These are phyloP conservation scores for Suillus variegatus DNA, from an alignment of 768 basidiomycete genomes.

Conservation along the genomic window DNA sequence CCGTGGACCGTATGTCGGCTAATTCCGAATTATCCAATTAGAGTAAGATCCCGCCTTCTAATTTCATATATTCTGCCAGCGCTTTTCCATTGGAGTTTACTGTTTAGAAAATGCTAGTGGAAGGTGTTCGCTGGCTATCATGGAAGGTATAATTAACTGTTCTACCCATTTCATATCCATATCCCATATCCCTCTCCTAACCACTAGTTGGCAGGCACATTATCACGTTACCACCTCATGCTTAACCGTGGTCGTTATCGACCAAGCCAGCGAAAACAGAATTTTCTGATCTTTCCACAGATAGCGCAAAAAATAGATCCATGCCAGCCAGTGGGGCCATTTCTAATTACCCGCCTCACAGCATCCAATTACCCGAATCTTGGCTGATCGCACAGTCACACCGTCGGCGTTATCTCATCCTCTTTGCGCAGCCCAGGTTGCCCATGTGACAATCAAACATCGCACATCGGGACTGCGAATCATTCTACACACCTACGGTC, in stretches of 20 bases:
- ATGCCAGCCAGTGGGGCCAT: too few relatives aligned
- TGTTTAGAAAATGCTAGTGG: not conserved
- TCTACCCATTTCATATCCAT: too few relatives aligned
- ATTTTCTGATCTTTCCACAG: not conserved
- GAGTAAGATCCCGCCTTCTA: not conserved
- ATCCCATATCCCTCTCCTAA: too few relatives aligned
- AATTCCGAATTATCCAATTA: not conserved
- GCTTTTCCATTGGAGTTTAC: not conserved
- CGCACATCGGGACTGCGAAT: not conserved
- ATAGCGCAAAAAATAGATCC: too few relatives aligned
- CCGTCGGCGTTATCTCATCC: not conserved
- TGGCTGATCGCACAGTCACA: not conserved
- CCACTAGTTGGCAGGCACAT: not conserved
- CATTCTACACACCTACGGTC: not conserved
- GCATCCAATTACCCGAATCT: not conserved
- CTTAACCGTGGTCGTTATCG: not conserved
- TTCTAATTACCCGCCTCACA: too few relatives aligned
- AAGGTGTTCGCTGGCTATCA: not conserved
- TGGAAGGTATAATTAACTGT: not conserved
- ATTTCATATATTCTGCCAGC: not conserved
- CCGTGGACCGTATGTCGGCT: not conserved
- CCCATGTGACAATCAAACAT: not conserved
- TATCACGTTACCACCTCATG: too few relatives aligned
- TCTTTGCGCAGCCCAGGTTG: not conserved
- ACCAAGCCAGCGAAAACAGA: not conserved